phyloP scores from a whole-genome alignment of 139 green algal genomes.

The Desmodesmus armatus region DNA sequence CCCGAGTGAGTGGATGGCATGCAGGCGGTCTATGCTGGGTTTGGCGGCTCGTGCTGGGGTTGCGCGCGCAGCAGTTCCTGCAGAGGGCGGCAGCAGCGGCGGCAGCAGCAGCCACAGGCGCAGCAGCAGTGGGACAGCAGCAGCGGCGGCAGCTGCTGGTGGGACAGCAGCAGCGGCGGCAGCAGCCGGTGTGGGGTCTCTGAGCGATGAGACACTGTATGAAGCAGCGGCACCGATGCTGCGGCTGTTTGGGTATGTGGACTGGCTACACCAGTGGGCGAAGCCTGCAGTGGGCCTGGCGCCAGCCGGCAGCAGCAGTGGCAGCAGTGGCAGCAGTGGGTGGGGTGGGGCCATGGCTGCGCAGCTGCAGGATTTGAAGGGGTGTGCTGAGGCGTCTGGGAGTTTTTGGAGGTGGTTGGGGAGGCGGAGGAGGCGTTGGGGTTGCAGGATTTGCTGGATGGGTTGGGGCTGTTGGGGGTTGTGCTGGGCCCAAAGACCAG shows the following conservation, averaged over 20 bases:
- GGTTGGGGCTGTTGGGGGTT: background rate
- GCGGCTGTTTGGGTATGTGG: conserved; percentile 23
- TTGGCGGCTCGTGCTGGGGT: conserved; percentile 18
- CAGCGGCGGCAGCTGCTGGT: no score
- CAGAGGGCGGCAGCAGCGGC: background rate
- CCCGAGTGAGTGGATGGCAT: conserved; percentile 20
- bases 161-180: background rate
- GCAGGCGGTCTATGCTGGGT: background rate
- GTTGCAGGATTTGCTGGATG: conserved; percentile 32
- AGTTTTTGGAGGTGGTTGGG: conserved; percentile 14
- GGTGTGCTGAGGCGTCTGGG: background rate
- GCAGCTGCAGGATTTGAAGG: background rate
- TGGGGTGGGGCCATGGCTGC: conserved; percentile 23
- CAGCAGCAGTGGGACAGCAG: background rate
- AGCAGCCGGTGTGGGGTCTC: background rate
- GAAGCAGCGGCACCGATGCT: conserved; percentile 17
- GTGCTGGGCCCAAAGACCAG: background rate
- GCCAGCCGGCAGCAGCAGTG: no score
- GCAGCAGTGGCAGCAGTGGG: conserved; percentile 1
- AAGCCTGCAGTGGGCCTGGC: background rate
- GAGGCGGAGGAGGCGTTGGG: conserved; percentile 7
- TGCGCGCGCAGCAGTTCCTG: background rate
- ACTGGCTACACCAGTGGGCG: conserved; percentile 43
- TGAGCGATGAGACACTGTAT: conserved; percentile 11
- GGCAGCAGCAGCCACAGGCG: background rate